phyloP scores from a whole-genome alignment of 1,139 yeast species.

The Taiozyma sp. region DNA sequence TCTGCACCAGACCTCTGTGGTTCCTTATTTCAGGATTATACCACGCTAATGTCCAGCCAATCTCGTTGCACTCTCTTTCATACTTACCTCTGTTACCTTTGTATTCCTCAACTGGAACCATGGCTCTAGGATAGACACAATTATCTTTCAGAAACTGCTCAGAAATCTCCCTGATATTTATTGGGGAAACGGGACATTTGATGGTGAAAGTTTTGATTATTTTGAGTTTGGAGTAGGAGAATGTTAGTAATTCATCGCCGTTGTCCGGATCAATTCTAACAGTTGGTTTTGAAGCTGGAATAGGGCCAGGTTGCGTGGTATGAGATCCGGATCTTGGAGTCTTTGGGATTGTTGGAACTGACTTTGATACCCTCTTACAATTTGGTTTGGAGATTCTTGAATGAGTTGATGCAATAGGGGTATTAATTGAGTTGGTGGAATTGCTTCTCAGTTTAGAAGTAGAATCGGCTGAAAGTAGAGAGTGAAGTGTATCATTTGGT shows the following conservation, averaged over 20 bases:
- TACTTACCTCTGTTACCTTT: slow-evolving; percentile 40
- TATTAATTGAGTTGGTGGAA: background rate
- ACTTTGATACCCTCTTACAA: slow-evolving; percentile 4
- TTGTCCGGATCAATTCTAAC: slow-evolving; percentile 17
- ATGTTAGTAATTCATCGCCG: slow-evolving; percentile 25
- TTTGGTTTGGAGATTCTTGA: slow-evolving; percentile 1
- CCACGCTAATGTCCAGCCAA: slow-evolving; percentile 41
- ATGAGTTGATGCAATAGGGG: background rate
- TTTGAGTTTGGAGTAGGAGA: slow-evolving; percentile 26
- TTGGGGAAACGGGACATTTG: slow-evolving; percentile 26
- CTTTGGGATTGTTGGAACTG: slow-evolving; percentile 8
- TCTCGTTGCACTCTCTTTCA: slow-evolving; percentile 40
- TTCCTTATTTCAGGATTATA: slow-evolving; percentile 35
- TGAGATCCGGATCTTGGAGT: slow-evolving; percentile 5
- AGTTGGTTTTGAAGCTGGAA: slow-evolving; percentile 27
- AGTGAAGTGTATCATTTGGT: background rate
- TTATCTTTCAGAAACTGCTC: slow-evolving; percentile 32
- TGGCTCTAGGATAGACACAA: slow-evolving; percentile 42
- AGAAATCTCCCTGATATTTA: slow-evolving; percentile 30
- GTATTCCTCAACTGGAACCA: slow-evolving; percentile 35
- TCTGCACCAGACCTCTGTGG: slow-evolving; percentile 41
- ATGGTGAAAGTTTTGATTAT: slow-evolving; percentile 23
- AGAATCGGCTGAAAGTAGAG: background rate
- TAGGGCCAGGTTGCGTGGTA: slow-evolving; percentile 27
- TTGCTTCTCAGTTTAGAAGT: too few species aligned